Conservation (phyloP, 805 yeast species). For the Lachancea fermentati region DNA sequence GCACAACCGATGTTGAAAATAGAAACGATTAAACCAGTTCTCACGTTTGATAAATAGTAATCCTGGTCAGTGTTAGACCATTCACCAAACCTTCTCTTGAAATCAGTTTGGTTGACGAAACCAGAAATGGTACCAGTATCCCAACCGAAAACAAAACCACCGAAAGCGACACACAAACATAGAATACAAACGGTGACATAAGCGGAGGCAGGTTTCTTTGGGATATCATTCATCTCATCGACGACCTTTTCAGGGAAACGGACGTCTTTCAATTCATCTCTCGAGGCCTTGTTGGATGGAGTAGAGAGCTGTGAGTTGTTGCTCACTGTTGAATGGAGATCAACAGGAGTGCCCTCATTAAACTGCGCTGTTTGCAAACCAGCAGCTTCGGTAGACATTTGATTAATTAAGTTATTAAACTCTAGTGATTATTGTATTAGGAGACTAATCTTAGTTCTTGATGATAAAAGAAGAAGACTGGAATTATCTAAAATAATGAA, state of each 20-base stretch:
- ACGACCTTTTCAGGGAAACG: slow-evolving; percentile 5
- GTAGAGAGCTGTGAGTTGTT: slow-evolving; percentile 23
- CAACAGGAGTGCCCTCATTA: slow-evolving; percentile 12
- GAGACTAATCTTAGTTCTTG: neutral
- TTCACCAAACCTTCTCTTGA: slow-evolving; percentile 52
- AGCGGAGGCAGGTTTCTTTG: slow-evolving; percentile 34
- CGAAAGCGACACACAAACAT: slow-evolving; percentile 48
- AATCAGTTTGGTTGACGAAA: slow-evolving; percentile 54
- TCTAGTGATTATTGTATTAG: neutral
- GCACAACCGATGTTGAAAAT: slow-evolving; percentile 73
- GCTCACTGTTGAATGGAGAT: slow-evolving; percentile 9
- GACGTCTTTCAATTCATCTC: slow-evolving; percentile 23
- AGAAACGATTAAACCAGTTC: slow-evolving; percentile 53
- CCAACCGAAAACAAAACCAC: slow-evolving; percentile 73
- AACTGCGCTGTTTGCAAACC: slow-evolving; percentile 8
- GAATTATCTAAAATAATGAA: neutral
- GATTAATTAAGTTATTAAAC: neutral
- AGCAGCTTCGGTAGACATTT: slow-evolving; percentile 7
- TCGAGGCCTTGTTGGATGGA: slow-evolving; percentile 29
- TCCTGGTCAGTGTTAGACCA: slow-evolving; percentile 35
- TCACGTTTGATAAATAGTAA: slow-evolving; percentile 43
- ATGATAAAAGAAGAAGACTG: neutral
- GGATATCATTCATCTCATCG: slow-evolving; percentile 15
- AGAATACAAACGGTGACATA: slow-evolving; percentile 31
- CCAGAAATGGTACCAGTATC: slow-evolving; percentile 81